Conservation (phyloP, 139 green algal species). For the Asterochloris erici region DNA sequence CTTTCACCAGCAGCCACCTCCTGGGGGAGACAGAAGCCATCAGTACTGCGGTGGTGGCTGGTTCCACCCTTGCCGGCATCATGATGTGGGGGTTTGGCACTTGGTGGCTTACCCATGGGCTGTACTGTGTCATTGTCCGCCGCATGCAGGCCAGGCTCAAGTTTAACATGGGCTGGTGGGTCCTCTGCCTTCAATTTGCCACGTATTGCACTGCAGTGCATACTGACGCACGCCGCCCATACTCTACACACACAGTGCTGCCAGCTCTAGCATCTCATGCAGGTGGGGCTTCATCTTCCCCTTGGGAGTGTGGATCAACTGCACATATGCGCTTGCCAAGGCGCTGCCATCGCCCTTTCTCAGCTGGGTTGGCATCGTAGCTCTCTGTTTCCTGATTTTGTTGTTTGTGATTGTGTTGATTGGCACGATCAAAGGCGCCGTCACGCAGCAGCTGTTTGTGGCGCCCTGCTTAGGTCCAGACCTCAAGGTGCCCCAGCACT, state of each 20-base stretch:
- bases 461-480: conserved; percentile 3
- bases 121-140: background rate
- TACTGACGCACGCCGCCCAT: too few species aligned
- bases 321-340: conserved; percentile 6
- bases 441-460: conserved; percentile 1
- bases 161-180: conserved; percentile 25
- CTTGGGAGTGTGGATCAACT: conserved; percentile 10
- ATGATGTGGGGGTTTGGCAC: conserved; percentile 21
- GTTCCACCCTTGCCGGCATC: background rate
- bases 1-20: background rate
- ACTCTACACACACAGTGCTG: too few species aligned
- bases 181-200: conserved; percentile 20
- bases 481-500: too few species aligned
- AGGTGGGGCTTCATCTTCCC: conserved; percentile 28
- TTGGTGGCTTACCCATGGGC: conserved; percentile 22
- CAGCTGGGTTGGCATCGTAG: conserved; percentile 1
- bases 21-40: background rate
- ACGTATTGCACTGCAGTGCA: too few species aligned
- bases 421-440: conserved; percentile 3
- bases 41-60: background rate
- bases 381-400: conserved; percentile 5
- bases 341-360: conserved; percentile 12
- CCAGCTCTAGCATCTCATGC: too few species aligned
- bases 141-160: background rate
- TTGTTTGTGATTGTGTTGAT: conserved; percentile 4